Conservation (phyloP, 2,329 filamentous ascomycete species). For the Penicillium sp. region DNA sequence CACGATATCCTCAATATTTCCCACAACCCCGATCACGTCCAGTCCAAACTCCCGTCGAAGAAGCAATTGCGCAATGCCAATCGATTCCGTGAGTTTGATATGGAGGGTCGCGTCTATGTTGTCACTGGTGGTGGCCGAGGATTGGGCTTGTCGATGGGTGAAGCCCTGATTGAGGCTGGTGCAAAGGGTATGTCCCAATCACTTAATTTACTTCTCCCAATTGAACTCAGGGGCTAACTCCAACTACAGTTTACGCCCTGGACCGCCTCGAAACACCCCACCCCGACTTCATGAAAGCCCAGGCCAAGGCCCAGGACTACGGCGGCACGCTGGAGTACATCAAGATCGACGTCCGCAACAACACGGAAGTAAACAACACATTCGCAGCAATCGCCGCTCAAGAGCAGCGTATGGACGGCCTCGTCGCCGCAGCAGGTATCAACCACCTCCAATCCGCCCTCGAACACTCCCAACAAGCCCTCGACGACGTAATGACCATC, state of each 20-base stretch:
- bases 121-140: constrained; percentile 54
- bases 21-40: constrained; percentile 39
- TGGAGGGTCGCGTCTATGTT: constrained; percentile 49
- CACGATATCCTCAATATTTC: constrained; percentile 25
- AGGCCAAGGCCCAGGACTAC: constrained; percentile 45
- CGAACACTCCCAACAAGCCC: constrained; percentile 49
- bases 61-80: constrained; percentile 33
- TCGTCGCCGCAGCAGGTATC: constrained; percentile 52
- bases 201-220: background rate
- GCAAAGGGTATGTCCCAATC: constrained; percentile 47
- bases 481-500: constrained; percentile 54
- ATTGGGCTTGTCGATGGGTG: constrained; percentile 53
- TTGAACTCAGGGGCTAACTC: background rate
- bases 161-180: constrained; percentile 56
- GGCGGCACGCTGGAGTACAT: constrained; percentile 54
- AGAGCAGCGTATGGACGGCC: constrained; percentile 47
- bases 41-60: constrained; percentile 37
- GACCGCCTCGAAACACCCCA: constrained; percentile 54
- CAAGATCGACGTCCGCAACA: constrained; percentile 55
- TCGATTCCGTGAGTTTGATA: constrained; percentile 52
- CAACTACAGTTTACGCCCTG: constrained; percentile 52
- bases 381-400: constrained; percentile 45
- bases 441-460: constrained; percentile 51
- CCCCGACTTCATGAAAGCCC: constrained; percentile 49
- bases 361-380: constrained; percentile 42